Evolutionary conservation across 2,329 filamentous ascomycete species (phyloP).

Genomic region (Elsinoe fawcettii): DNA sequence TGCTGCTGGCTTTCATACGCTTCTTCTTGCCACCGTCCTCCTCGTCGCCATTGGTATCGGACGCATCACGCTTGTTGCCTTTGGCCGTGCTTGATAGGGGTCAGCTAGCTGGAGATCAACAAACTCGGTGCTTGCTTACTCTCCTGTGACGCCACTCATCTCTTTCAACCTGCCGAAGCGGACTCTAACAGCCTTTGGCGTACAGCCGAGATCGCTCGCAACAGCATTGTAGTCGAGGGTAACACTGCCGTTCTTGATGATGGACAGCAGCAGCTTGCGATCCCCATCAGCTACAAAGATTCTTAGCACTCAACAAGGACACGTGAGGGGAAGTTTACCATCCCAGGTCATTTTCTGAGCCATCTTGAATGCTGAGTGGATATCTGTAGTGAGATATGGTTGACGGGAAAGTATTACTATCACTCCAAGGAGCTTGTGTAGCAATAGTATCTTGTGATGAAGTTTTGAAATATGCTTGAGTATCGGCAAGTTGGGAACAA

Average conservation of each 20-base stretch:
- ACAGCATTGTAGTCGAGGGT: constrained; percentile 14
- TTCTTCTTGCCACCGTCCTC: neutral
- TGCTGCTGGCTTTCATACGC: neutral
- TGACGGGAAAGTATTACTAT: too few relatives aligned
- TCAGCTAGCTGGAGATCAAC: neutral
- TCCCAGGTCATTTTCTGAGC: constrained; percentile 16
- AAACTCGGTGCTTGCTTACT: neutral
- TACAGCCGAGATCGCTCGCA: constrained; percentile 3
- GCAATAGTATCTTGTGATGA: too few relatives aligned
- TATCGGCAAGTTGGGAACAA: neutral
- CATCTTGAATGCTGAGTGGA: neutral
- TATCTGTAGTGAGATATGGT: neutral
- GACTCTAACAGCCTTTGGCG: constrained; percentile 9
- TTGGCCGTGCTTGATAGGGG: neutral
- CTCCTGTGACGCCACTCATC: neutral
- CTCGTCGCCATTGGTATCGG: neutral
- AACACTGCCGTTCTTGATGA: constrained; percentile 12
- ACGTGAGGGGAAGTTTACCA: neutral
- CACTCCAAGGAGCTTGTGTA: too few relatives aligned
- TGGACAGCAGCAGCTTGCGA: constrained; percentile 15
- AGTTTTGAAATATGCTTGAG: too few relatives aligned
- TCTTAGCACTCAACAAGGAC: neutral
- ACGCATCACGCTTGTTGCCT: neutral
- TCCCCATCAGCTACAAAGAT: constrained; percentile 14
- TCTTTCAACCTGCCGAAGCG: constrained; percentile 13